Conservation (phyloP, 2,329 filamentous ascomycete genomes). For the Aspergillus tubingensis region DNA sequence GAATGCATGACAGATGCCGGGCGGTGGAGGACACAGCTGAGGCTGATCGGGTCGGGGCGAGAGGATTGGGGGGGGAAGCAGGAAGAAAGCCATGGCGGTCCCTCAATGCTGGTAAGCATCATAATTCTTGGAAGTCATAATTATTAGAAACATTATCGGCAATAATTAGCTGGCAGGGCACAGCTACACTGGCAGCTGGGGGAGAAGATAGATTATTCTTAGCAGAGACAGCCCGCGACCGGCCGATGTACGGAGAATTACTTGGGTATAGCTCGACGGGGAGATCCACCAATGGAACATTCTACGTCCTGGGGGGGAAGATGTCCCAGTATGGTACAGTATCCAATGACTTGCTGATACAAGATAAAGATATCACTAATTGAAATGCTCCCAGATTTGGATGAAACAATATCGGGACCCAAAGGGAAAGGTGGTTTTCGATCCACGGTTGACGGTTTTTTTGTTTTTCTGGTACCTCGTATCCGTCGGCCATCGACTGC, state of each 20-base stretch:
- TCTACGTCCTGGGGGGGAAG: background rate
- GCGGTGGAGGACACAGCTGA: slow-evolving; percentile 9
- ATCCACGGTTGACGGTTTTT: no score
- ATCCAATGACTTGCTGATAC: background rate
- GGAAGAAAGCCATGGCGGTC: background rate
- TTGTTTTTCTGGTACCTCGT: background rate
- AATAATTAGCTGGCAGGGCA: background rate
- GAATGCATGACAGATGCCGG: slow-evolving; percentile 21
- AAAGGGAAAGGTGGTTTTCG: no score
- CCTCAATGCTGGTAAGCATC: background rate
- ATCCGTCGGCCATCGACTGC: slow-evolving; percentile 1
- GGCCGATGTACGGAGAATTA: background rate
- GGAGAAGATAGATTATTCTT: background rate
- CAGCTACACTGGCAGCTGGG: background rate
- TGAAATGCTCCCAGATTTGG: no score
- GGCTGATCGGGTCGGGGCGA: slow-evolving; percentile 4
- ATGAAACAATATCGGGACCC: no score
- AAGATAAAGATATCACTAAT: no score
- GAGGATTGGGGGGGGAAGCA: background rate
- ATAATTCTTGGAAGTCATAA: background rate
- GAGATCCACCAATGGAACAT: slow-evolving; percentile 1
- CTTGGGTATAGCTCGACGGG: background rate
- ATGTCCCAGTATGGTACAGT: background rate
- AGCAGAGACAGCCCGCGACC: background rate
- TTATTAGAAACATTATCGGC: background rate